Conservation (phyloP, 805 yeast genomes). For the Myxozyma lipomycoides region DNA sequence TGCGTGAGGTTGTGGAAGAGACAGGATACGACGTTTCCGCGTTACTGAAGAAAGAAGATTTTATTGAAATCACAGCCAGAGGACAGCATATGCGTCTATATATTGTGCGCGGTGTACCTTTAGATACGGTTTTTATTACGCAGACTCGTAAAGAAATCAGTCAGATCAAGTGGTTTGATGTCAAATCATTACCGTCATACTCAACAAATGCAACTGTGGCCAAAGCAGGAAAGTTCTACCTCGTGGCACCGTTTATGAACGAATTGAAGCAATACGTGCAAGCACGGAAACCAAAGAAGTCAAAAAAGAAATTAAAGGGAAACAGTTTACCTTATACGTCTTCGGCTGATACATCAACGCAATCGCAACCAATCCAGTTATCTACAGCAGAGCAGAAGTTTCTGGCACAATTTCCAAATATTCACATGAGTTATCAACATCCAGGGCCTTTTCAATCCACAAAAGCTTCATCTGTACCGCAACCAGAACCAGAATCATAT, state of each 20-base stretch:
- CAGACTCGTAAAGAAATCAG: conserved; percentile 83
- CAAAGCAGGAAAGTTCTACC: conserved; percentile 31
- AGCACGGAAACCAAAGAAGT: conserved; percentile 22
- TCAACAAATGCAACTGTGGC: conserved; percentile 18
- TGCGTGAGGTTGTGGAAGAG: conserved; percentile 89
- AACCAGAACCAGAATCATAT: not conserved
- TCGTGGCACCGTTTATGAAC: conserved; percentile 40
- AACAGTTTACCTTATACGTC: no score
- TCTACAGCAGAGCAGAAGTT: not conserved
- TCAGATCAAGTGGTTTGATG: conserved; percentile 32
- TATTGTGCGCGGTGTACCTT: conserved; percentile 73
- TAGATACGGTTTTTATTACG: conserved; percentile 70
- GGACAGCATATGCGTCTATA: conserved; percentile 86
- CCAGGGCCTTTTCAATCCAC: not conserved
- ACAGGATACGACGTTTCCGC: conserved; percentile 82
- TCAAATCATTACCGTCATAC: conserved; percentile 36
- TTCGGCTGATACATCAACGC: no score
- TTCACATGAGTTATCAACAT: not conserved
- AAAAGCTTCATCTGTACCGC: not conserved
- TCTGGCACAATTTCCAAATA: conserved; percentile 1
- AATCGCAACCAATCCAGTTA: not conserved
- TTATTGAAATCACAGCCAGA: conserved; percentile 70
- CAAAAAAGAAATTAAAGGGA: no score
- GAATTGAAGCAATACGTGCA: conserved; percentile 36
- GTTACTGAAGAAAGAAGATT: conserved; percentile 63